Base-by-base conservation (phyloP, 2,329 filamentous ascomycete species). In the Teratosphaeria pseudoeucalypti region DNA sequence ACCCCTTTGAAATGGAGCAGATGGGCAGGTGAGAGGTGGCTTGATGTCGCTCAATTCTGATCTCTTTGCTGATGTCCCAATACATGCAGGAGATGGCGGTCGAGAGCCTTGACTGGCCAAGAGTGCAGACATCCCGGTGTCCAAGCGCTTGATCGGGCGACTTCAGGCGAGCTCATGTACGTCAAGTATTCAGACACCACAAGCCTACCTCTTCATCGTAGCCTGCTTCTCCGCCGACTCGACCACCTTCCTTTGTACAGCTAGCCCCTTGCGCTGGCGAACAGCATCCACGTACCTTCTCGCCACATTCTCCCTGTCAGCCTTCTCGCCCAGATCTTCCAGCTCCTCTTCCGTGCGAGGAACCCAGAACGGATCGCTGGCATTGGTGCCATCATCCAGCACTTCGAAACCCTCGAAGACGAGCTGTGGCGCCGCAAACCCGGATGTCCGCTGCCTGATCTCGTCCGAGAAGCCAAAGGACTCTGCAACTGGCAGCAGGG, bases 401-500 rank as follows among this genome's bases (percentile, higher is more conserved):
- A 95, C 83, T 74, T 96, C 90, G 71, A 92, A 99, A 0, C 94
- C 94, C 7, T 89, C 84, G 72, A 97, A 99, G 62, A 95, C 87
- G 43, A 99, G 81, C 79, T 97, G 94, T 56, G 94, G 94, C 68
- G 90, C 88, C 0, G 94, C 94, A 2, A 89, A 90, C 2, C 94
- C 94, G 6, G 87, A 91, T 0, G 91, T 96, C 6, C 92, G 84
- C 77, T 97, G 97, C 60, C 94, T 85, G 77, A 99, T 97, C 75
- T 99, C 94, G 71, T 97, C 94, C 4, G 85, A 85, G 77, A 99
- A 99, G 1, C 94, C 94, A 72, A 99, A 99, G 9, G 89, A 94
- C 75, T 96, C 92, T 23, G 91, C 92, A 0, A 96, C 94, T 0
- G 94, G 94, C 6, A 99, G 81, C 1, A 92, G 81, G 0, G 92